These are phyloP conservation scores for Aureobasidium sp. DNA, from an alignment of 2,329 filamentous ascomycete genomes.

Conservation along the genomic window DNA sequence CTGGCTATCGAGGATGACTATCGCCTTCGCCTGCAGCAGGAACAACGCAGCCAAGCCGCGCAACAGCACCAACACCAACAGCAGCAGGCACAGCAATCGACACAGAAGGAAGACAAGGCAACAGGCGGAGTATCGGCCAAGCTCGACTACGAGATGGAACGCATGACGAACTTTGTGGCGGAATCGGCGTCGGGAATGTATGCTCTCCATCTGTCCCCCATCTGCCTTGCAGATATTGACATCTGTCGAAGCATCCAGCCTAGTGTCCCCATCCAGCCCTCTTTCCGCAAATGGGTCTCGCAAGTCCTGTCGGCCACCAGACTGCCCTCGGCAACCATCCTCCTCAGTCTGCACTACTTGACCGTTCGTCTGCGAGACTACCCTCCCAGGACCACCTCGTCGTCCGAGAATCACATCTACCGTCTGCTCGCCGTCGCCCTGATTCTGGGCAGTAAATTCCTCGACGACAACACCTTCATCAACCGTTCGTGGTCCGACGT, in stretches of 20 bases:
- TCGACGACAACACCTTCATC: constrained; percentile 96
- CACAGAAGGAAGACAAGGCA: constrained; percentile 56
- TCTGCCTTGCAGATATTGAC: constrained; percentile 57
- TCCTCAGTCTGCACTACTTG: constrained; percentile 84
- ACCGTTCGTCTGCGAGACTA: constrained; percentile 60
- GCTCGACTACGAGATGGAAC: constrained; percentile 93
- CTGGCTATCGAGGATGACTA: constrained; percentile 33
- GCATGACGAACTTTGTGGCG: constrained; percentile 91
- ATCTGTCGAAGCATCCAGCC: constrained; percentile 57
- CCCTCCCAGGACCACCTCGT: constrained; percentile 30
- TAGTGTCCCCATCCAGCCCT: constrained; percentile 50
- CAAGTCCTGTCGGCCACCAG: constrained; percentile 87
- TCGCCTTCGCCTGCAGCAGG: constrained; percentile 32
- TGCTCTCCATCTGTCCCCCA: constrained; percentile 49
- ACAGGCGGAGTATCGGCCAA: constrained; percentile 84
- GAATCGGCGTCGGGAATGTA: constrained; percentile 76
- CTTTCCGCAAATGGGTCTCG: constrained; percentile 86
- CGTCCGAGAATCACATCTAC: constrained; percentile 66
- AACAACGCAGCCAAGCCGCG: constrained; percentile 29
- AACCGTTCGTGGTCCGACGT: constrained; percentile 96
- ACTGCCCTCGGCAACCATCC: constrained; percentile 82
- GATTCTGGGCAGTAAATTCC: constrained; percentile 86
- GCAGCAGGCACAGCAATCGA: constrained; percentile 33
- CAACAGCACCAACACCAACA: constrained; percentile 29
- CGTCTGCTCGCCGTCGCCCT: constrained; percentile 79